Conservation (phyloP, 2,329 filamentous ascomycete species). For the Fusarium guadeloupense region DNA sequence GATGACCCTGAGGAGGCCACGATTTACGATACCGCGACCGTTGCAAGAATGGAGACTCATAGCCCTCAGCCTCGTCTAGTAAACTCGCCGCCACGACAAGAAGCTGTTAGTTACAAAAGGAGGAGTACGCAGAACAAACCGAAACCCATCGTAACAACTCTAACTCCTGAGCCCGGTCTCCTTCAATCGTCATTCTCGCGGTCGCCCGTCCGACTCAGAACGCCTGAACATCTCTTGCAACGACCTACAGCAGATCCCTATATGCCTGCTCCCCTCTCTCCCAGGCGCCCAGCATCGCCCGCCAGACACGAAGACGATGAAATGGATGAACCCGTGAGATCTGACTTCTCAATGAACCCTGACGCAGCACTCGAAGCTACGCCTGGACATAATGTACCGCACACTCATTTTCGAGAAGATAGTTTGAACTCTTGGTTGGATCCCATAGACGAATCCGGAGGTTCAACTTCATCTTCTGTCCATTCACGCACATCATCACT, state of each 20-base stretch:
- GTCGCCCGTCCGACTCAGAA: constrained; percentile 50
- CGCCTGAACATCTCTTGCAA: constrained; percentile 50
- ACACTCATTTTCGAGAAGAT: constrained; percentile 63
- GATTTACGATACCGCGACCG: constrained; percentile 62
- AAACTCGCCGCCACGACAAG: constrained; percentile 40
- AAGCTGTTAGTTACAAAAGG: constrained; percentile 28
- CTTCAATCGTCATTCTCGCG: constrained; percentile 65
- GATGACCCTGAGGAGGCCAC: constrained; percentile 56
- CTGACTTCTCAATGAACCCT: constrained; percentile 48
- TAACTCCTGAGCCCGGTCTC: constrained; percentile 44
- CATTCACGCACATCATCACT: constrained; percentile 82
- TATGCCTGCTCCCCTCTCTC: constrained; percentile 77
- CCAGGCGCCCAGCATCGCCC: constrained; percentile 64
- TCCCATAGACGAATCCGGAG: constrained; percentile 89
- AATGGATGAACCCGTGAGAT: constrained; percentile 44
- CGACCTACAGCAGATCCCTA: constrained; percentile 66
- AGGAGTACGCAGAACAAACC: constrained; percentile 40
- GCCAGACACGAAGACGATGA: constrained; percentile 38
- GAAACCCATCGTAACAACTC: constrained; percentile 39
- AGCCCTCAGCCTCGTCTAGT: constrained; percentile 34
- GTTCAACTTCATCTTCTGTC: constrained; percentile 79
- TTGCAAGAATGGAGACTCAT: constrained; percentile 55
- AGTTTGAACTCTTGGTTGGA: constrained; percentile 93
- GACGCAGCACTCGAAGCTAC: constrained; percentile 10
- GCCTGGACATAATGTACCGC: constrained; percentile 10